phyloP scores from a whole-genome alignment of 208 protist genomes.

The Crithidia brevicula region DNA sequence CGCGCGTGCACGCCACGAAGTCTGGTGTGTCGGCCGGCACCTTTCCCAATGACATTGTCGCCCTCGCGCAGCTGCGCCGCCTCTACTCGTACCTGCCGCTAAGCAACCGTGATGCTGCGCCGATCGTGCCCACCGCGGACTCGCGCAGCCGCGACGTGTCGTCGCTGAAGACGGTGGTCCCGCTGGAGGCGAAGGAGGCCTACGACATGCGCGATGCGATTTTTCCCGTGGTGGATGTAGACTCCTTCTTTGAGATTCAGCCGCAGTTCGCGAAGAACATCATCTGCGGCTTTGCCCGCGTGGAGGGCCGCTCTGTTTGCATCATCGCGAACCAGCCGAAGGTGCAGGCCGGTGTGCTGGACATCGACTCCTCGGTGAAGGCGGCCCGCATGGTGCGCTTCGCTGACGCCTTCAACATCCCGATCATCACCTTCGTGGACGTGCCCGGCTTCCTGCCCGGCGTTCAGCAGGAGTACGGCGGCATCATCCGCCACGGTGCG shows the following conservation, averaged over 20 bases:
- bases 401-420: constrained; percentile 98
- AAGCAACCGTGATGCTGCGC: constrained; percentile 75
- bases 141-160: constrained; percentile 38
- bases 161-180: constrained; percentile 77
- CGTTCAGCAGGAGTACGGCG: constrained; percentile 88
- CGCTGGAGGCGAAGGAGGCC: constrained; percentile 85
- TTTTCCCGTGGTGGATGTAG: constrained; percentile 86
- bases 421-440: constrained; percentile 96
- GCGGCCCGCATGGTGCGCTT: constrained; percentile 96
- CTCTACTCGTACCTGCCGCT: constrained; percentile 92
- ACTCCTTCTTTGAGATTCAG: constrained; percentile 95
- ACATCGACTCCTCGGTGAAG: constrained; percentile 93
- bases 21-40: constrained; percentile 89
- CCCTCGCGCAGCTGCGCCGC: constrained; percentile 75
- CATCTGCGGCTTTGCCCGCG: constrained; percentile 92
- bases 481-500: constrained; percentile 97
- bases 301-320: constrained; percentile 93
- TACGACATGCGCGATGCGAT: constrained; percentile 96
- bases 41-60: constrained; percentile 94
- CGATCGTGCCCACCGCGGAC: constrained; percentile 66
- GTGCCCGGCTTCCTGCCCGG: constrained; percentile 98
- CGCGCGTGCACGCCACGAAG: constrained; percentile 86
- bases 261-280: constrained; percentile 96
- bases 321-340: constrained; percentile 96
- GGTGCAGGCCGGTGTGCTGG: constrained; percentile 92